These are phyloP conservation scores for Amaranthus cruentus DNA, from an alignment of 148 eudicot genomes.

Conservation along the genomic window DNA sequence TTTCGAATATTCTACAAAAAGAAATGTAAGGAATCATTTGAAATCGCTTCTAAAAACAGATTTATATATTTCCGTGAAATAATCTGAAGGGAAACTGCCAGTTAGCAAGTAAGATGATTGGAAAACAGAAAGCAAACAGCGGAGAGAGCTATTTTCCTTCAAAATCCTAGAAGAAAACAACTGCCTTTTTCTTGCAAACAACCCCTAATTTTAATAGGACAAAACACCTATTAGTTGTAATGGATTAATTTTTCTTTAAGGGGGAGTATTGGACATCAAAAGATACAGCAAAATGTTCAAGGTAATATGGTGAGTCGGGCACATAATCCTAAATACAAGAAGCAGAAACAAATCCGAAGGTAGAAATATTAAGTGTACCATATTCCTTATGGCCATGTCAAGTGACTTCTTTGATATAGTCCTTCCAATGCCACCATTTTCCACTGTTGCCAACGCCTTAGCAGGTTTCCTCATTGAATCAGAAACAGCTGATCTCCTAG, in stretches of 20 bases:
- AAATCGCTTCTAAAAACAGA: not conserved
- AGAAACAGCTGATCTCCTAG: slow-evolving; percentile 46
- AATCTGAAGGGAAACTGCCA: not conserved
- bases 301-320: not conserved
- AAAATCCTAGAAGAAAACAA: not conserved
- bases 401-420: slow-evolving; percentile 90
- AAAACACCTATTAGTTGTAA: no score
- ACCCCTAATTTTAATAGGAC: no score
- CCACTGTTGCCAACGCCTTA: slow-evolving; percentile 48
- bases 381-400: slow-evolving; percentile 91
- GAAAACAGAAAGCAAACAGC: not conserved
- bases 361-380: slow-evolving; percentile 44
- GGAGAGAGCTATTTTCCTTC: not conserved
- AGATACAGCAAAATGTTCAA: not conserved
- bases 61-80: not conserved
- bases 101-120: not conserved
- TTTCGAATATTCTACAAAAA: slow-evolving; percentile 63
- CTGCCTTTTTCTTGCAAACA: no score
- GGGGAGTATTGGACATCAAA: not conserved
- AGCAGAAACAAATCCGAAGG: not conserved
- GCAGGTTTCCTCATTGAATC: slow-evolving; percentile 64
- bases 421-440: slow-evolving; percentile 76
- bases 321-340: slow-evolving; percentile 5
- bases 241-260: no score
- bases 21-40: slow-evolving; percentile 3